Conservation (phyloP, 805 yeast species). For the Wickerhamiella qilinensis region DNA sequence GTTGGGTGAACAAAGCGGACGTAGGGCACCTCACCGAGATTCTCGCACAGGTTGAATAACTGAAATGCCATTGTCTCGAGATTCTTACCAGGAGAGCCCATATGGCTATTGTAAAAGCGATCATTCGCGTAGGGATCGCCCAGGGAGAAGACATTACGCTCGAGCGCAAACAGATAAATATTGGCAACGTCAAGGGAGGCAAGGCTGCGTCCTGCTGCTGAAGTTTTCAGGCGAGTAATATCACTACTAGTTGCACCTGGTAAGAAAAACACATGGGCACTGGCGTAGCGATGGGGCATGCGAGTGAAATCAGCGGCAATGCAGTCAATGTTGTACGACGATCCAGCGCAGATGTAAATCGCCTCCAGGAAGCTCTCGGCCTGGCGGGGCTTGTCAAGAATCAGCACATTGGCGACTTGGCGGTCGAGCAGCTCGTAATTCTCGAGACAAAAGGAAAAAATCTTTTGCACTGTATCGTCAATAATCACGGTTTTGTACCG, state of each 20-base stretch:
- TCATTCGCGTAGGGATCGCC: slow-evolving; percentile 46
- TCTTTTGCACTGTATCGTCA: slow-evolving; percentile 15
- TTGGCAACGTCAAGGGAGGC: slow-evolving; percentile 26
- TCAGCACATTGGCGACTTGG: slow-evolving; percentile 36
- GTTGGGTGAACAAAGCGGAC: slow-evolving; percentile 43
- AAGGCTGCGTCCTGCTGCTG: slow-evolving; percentile 16
- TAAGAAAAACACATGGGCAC: slow-evolving; percentile 55
- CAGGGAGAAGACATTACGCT: slow-evolving; percentile 56
- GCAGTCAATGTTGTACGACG: slow-evolving; percentile 54
- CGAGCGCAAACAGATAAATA: slow-evolving; percentile 46
- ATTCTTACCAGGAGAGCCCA: slow-evolving; percentile 42
- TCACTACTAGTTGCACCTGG: slow-evolving; percentile 31
- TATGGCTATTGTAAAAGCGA: slow-evolving; percentile 43
- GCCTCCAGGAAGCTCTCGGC: slow-evolving; percentile 58
- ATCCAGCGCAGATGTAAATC: slow-evolving; percentile 61
- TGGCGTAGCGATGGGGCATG: slow-evolving; percentile 54
- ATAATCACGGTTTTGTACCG: slow-evolving; percentile 24
- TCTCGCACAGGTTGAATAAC: slow-evolving; percentile 53
- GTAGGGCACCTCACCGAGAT: slow-evolving; percentile 79
- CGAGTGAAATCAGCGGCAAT: slow-evolving; percentile 56
- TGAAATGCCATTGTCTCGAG: slow-evolving; percentile 43
- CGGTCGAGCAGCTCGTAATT: slow-evolving; percentile 24
- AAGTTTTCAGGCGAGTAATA: slow-evolving; percentile 12
- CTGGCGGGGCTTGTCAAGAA: slow-evolving; percentile 43
- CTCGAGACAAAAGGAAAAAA: slow-evolving; percentile 21